Conservation (phyloP, 2,329 filamentous ascomycete species). For the Colletotrichum filicis region DNA sequence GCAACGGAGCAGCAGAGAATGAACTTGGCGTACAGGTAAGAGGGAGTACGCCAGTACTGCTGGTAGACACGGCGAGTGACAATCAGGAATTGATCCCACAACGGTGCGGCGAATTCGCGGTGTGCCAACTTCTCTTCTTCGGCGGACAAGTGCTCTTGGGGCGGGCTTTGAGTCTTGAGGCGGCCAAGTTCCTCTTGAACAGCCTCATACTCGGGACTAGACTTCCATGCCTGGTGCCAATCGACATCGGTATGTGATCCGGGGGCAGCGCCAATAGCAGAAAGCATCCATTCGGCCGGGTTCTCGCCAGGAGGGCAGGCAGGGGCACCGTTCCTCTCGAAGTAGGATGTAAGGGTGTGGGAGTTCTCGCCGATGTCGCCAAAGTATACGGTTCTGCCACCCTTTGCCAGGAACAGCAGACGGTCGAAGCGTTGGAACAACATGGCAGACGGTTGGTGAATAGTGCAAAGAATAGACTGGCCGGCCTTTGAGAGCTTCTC, state of each 20-base stretch:
- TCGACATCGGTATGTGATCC: conserved; percentile 58
- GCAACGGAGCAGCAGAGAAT: conserved; percentile 56
- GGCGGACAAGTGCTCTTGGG: not conserved
- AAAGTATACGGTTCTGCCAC: conserved; percentile 59
- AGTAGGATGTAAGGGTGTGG: conserved; percentile 60
- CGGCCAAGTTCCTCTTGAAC: conserved; percentile 38
- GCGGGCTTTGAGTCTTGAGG: conserved; percentile 13
- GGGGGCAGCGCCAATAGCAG: conserved; percentile 46
- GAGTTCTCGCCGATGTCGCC: conserved; percentile 64
- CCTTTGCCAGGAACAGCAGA: conserved; percentile 35
- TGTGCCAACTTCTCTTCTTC: not conserved
- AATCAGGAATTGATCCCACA: conserved; percentile 62
- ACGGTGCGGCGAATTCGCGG: conserved; percentile 69
- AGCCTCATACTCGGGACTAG: conserved; percentile 51
- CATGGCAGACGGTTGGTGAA: conserved; percentile 38
- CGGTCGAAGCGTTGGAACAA: conserved; percentile 38
- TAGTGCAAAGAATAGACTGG: conserved; percentile 53
- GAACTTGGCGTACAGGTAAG: conserved; percentile 79
- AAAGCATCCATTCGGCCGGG: conserved; percentile 62
- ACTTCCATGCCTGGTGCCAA: conserved; percentile 58
- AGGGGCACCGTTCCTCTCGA: conserved; percentile 58
- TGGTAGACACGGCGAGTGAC: conserved; percentile 70
- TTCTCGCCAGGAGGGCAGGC: conserved; percentile 61
- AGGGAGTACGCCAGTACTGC: conserved; percentile 82
- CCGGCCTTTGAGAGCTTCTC: conserved; percentile 69